Conservation (phyloP, 2,329 filamentous ascomycete genomes). For the Xylaria sp. region DNA sequence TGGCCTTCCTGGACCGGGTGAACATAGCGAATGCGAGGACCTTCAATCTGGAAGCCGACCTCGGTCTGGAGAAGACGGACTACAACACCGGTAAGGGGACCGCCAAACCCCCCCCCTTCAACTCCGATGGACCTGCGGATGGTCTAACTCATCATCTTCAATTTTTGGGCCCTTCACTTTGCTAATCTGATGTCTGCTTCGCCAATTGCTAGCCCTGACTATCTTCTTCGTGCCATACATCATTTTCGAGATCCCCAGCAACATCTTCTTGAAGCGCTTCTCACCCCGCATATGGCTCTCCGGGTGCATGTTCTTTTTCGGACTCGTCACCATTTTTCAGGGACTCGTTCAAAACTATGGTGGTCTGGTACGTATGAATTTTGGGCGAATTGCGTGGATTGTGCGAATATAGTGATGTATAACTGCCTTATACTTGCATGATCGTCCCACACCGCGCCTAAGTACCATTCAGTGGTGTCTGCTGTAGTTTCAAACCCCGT, state of each 20-base stretch:
- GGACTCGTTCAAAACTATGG: slow-evolving; percentile 81
- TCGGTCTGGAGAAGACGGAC: slow-evolving; percentile 67
- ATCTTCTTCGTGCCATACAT: slow-evolving; percentile 87
- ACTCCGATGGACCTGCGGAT: background rate
- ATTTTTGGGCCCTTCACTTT: slow-evolving; percentile 18
- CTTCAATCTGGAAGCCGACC: slow-evolving; percentile 72
- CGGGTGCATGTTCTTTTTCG: slow-evolving; percentile 86
- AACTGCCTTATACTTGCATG: background rate
- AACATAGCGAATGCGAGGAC: slow-evolving; percentile 83
- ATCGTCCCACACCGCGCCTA: background rate
- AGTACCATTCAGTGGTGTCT: background rate
- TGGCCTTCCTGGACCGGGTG: slow-evolving; percentile 66
- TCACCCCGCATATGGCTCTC: slow-evolving; percentile 66
- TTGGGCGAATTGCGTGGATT: background rate
- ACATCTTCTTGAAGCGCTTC: slow-evolving; percentile 73
- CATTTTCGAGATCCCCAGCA: slow-evolving; percentile 77
- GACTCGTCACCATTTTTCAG: slow-evolving; percentile 78
- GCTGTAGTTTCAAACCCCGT: background rate
- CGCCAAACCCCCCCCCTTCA: background rate
- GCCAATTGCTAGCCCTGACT: slow-evolving; percentile 62
- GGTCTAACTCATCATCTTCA: background rate
- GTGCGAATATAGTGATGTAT: background rate
- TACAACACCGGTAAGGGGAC: slow-evolving; percentile 71
- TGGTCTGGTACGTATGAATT: slow-evolving; percentile 62
- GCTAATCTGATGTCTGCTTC: slow-evolving; percentile 36